Evolutionary conservation across 176 grass and related monocot genomes (phyloP).

Genomic region (Zoysia pacifica): DNA sequence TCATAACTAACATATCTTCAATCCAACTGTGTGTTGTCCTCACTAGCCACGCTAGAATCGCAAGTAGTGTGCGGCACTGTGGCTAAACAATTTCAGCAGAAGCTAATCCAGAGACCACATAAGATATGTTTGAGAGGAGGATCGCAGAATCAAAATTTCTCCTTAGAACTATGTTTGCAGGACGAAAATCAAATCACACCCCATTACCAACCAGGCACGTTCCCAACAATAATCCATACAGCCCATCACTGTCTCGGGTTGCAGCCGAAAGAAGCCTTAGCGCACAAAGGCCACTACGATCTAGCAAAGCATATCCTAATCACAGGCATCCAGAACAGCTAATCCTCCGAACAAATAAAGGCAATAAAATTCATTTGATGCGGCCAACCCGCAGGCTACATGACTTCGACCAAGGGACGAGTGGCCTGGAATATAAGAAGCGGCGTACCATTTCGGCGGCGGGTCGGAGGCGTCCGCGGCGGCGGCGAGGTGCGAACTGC

Average conservation of each 20-base stretch:
- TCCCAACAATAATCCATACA: neutral
- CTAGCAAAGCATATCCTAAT: neutral
- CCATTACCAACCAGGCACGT: too few species aligned
- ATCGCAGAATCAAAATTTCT: too few species aligned
- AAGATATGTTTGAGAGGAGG: too few species aligned
- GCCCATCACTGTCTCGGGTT: neutral
- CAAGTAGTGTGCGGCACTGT: too few species aligned
- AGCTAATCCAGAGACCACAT: too few species aligned
- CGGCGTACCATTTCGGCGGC: constrained; percentile 48
- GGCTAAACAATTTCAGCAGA: too few species aligned
- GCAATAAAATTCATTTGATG: neutral
- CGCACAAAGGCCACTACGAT: too few species aligned
- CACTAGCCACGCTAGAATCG: too few species aligned
- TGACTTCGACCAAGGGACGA: neutral
- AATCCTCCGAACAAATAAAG: too few species aligned
- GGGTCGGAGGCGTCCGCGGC: neutral
- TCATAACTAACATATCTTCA: too few species aligned
- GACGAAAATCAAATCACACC: neutral
- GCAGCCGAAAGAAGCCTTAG: neutral
- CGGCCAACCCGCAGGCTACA: neutral
- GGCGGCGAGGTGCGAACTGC: neutral
- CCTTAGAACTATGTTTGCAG: too few species aligned
- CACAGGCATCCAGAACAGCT: neutral
- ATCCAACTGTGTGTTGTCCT: too few species aligned
- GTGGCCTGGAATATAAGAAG: neutral